A percentile compares a stretch with the other conserved stretches of the same genome.
Conservation (phyloP, 2,329 filamentous ascomycete genomes). For the Chaetomium sp. region DNA sequence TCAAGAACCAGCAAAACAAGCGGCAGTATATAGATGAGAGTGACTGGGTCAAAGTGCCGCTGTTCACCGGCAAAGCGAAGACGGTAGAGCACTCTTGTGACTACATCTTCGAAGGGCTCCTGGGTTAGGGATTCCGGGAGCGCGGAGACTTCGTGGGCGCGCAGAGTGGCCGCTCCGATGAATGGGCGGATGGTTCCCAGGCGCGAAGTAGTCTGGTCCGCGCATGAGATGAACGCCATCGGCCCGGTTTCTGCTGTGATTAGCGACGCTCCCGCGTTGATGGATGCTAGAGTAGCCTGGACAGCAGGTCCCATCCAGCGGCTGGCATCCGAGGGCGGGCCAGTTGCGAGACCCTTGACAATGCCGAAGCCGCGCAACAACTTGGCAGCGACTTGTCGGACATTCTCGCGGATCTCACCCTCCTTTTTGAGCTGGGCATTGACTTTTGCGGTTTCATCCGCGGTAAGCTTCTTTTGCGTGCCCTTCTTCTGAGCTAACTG, state of each 20-base stretch:
- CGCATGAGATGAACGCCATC: constrained; percentile 75
- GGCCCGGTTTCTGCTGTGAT: constrained; percentile 80
- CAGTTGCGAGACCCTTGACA: constrained; percentile 76
- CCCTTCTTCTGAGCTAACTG: constrained; percentile 94
- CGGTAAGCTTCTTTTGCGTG: constrained; percentile 82
- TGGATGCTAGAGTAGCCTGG: constrained; percentile 68
- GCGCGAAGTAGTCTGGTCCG: constrained; percentile 71
- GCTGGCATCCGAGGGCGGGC: constrained; percentile 84
- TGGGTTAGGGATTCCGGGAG: constrained; percentile 71
- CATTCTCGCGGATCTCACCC: constrained; percentile 71
- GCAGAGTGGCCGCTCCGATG: constrained; percentile 82
- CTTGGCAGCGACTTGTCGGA: constrained; percentile 68
- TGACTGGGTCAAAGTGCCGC: constrained; percentile 86
- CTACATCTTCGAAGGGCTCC: constrained; percentile 80
- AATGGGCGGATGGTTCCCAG: constrained; percentile 78
- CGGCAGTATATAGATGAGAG: constrained; percentile 83
- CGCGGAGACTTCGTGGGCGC: constrained; percentile 73
- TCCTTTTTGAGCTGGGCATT: constrained; percentile 91
- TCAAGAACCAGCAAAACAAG: constrained; percentile 77
- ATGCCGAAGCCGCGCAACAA: constrained; percentile 84
- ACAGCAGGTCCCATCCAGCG: constrained; percentile 87
- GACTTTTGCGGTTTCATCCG: constrained; percentile 87
- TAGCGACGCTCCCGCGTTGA: constrained; percentile 78
- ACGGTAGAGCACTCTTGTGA: constrained; percentile 88
- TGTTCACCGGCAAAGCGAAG: constrained; percentile 90